Percentiles rank a stretch among this genome's conserved stretches.
phyloP scores from a whole-genome alignment of 2,329 filamentous ascomycete genomes.

The Cercospora citrullina region DNA sequence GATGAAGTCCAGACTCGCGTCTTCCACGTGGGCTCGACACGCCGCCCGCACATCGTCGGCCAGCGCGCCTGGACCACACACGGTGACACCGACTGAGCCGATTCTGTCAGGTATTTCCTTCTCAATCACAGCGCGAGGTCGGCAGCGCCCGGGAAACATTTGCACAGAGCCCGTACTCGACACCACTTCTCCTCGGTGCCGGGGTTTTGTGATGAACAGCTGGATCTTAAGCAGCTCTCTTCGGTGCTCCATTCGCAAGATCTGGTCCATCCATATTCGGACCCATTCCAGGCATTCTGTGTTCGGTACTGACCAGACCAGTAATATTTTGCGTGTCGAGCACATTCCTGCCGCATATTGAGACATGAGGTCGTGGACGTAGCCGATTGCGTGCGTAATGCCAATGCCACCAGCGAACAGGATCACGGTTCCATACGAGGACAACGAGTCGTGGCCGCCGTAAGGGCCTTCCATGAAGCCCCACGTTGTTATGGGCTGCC shows the following conservation, averaged over 20 bases:
- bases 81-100: slow-evolving; percentile 57
- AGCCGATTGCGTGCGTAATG: slow-evolving; percentile 76
- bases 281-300: slow-evolving; percentile 66
- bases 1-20: slow-evolving; percentile 60
- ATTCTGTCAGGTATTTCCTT: slow-evolving; percentile 55
- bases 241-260: slow-evolving; percentile 60
- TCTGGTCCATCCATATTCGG: slow-evolving; percentile 65
- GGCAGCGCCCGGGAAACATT: slow-evolving; percentile 62
- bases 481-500: slow-evolving; percentile 61
- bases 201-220: slow-evolving; percentile 64
- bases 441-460: slow-evolving; percentile 66
- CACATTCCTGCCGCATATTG: slow-evolving; percentile 69
- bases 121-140: slow-evolving; percentile 57
- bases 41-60: slow-evolving; percentile 61
- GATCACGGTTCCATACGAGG: slow-evolving; percentile 75
- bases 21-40: slow-evolving; percentile 53
- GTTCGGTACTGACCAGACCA: slow-evolving; percentile 78
- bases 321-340: slow-evolving; percentile 68
- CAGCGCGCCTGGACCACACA: slow-evolving; percentile 64
- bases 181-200: slow-evolving; percentile 55
- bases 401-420: slow-evolving; percentile 79
- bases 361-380: slow-evolving; percentile 69
- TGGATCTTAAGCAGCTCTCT: slow-evolving; percentile 61
- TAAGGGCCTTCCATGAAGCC: slow-evolving; percentile 77
- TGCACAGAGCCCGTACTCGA: slow-evolving; percentile 59